phyloP scores from a whole-genome alignment of 2,329 filamentous ascomycete species.

The Juglanconis oblonga region DNA sequence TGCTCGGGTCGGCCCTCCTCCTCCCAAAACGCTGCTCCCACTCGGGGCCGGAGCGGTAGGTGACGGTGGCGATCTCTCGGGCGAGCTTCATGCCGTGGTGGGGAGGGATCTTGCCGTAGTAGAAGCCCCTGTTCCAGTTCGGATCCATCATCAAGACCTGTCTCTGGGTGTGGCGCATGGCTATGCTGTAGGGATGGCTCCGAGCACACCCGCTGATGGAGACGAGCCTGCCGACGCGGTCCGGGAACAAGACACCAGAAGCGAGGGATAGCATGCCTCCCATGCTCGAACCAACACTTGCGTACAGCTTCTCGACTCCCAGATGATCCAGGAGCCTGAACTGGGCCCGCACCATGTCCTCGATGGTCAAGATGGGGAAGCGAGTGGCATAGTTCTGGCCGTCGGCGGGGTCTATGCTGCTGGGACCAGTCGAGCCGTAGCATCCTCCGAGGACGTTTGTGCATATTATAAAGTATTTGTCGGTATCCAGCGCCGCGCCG shows the following conservation, averaged over 20 bases:
- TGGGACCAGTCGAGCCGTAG: slow-evolving; percentile 91
- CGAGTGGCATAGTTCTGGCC: slow-evolving; percentile 87
- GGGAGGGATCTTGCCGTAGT: slow-evolving; percentile 83
- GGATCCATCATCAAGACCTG: slow-evolving; percentile 99
- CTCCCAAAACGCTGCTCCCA: slow-evolving; percentile 96
- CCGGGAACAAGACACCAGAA: slow-evolving; percentile 77
- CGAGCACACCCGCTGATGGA: slow-evolving; percentile 92
- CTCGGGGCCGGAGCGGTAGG: slow-evolving; percentile 92
- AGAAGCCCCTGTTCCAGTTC: slow-evolving; percentile 93
- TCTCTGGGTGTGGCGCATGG: slow-evolving; percentile 95
- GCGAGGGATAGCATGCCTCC: slow-evolving; percentile 97
- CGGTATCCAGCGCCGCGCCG: slow-evolving; percentile 78
- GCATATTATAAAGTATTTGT: slow-evolving; percentile 91
- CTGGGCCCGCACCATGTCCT: slow-evolving; percentile 97
- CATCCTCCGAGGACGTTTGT: slow-evolving; percentile 96
- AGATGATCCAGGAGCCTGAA: slow-evolving; percentile 82
- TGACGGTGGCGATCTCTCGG: slow-evolving; percentile 94
- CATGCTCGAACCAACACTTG: slow-evolving; percentile 95
- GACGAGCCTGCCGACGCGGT: slow-evolving; percentile 76
- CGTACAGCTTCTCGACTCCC: slow-evolving; percentile 75
- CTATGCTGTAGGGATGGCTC: slow-evolving; percentile 96
- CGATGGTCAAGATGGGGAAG: slow-evolving; percentile 92
- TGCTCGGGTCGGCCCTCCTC: slow-evolving; percentile 77
- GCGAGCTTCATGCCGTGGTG: slow-evolving; percentile 98
- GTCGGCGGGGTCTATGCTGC: slow-evolving; percentile 83